Conservation (phyloP, 306 rosid species). For the Glycine tomentella region DNA sequence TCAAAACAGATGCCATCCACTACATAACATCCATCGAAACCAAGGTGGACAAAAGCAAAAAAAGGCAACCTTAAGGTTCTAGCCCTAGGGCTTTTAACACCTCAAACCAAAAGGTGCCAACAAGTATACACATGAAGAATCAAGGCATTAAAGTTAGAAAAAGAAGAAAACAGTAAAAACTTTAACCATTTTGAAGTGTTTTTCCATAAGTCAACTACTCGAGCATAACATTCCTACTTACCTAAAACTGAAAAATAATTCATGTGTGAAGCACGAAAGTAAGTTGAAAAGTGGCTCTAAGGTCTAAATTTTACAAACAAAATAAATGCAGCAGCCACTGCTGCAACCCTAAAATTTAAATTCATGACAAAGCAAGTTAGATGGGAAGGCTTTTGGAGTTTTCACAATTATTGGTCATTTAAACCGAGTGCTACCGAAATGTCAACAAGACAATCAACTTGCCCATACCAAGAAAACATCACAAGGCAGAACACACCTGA, state of each 20-base stretch:
- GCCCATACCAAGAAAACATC: constrained; percentile 4
- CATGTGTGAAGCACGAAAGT: background rate
- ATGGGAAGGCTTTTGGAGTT: background rate
- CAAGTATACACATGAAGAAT: background rate
- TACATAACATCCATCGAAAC: constrained; percentile 17
- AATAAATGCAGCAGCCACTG: background rate
- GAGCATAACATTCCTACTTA: constrained; percentile 16
- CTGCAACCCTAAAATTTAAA: constrained; percentile 31
- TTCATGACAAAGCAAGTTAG: constrained; percentile 17
- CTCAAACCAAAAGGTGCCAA: constrained; percentile 17
- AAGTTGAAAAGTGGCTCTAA: constrained; percentile 15
- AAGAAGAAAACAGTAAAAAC: background rate
- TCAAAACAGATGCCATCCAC: constrained; percentile 18
- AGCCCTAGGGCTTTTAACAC: background rate
- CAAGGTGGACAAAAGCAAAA: constrained; percentile 12
- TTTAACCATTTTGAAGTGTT: constrained; percentile 8
- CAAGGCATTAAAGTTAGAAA: constrained; percentile 12
- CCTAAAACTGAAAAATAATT: constrained; percentile 20
- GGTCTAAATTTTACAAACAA: background rate
- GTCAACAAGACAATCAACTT: background rate
- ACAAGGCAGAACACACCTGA: background rate
- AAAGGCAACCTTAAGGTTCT: background rate
- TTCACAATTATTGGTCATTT: constrained; percentile 27
- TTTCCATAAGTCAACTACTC: constrained; percentile 35
- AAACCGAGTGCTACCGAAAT: background rate